Conservation (phyloP, 352 stramenopile genomes). For the Globisporangium uncinulatum region DNA sequence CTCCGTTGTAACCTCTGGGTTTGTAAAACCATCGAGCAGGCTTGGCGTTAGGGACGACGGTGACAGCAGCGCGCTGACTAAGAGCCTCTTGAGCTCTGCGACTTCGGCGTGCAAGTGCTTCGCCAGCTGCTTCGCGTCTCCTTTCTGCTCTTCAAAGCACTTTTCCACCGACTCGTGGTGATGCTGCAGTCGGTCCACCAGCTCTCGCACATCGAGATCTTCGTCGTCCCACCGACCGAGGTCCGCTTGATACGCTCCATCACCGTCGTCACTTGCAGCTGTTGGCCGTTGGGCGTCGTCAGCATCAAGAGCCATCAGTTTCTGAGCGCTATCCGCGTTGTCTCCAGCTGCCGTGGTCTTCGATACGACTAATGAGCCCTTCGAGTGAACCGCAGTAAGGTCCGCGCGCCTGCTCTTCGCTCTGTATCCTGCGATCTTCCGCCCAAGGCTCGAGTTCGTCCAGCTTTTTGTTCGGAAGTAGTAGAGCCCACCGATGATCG, state of each 20-base stretch:
- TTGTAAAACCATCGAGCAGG: constrained; percentile 7
- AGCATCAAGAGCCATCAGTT: constrained; percentile 7
- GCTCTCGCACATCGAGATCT: constrained; percentile 63
- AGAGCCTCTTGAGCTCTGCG: constrained; percentile 58
- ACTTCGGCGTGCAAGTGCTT: constrained; percentile 66
- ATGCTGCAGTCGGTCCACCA: constrained; percentile 69
- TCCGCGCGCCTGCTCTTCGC: constrained; percentile 48
- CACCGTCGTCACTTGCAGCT: background rate
- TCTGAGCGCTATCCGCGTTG: background rate
- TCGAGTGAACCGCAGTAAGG: constrained; percentile 60
- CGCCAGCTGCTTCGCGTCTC: constrained; percentile 49
- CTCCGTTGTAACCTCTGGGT: constrained; percentile 9
- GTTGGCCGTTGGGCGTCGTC: too few relatives aligned
- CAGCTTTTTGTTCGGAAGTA: constrained; percentile 84
- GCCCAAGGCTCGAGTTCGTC: constrained; percentile 32
- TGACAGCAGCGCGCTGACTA: constrained; percentile 45
- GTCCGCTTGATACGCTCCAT: constrained; percentile 34
- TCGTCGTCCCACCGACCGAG: constrained; percentile 69
- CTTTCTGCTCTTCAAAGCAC: constrained; percentile 68
- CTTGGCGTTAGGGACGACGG: constrained; percentile 10
- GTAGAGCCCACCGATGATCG: constrained; percentile 74
- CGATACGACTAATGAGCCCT: constrained; percentile 51
- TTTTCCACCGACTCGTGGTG: constrained; percentile 76
- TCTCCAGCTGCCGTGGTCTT: constrained; percentile 12
- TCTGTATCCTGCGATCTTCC: constrained; percentile 35